Evolutionary conservation across 2,329 filamentous ascomycete genomes (phyloP), one percentile per base, ranked within the genome.

Genomic region (Colletotrichum plurivorum): DNA sequence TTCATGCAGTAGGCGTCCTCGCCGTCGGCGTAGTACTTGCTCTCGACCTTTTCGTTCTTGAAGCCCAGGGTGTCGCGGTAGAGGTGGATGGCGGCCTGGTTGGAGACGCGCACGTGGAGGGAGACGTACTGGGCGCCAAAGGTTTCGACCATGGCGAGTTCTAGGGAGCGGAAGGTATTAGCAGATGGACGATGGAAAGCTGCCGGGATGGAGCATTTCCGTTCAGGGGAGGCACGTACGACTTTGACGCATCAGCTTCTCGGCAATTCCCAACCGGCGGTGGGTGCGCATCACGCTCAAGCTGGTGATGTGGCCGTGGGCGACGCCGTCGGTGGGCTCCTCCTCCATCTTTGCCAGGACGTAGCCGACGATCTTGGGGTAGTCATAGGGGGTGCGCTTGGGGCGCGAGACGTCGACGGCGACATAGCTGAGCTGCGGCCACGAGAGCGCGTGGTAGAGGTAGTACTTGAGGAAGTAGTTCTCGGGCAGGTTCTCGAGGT

Each of bases 381-480:
- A 96, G 80, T 97, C 93, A 81, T 95, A 93, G 54, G 92, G 91
- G 0, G 91, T 90, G 79, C 92, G 92, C 75, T 88, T 88, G 41
- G 94, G 93, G 43, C 94, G 90, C 20, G 92, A 93, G 67, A 95
- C 91, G 81, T 98, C 95, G 76, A 99, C 94, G 75, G 96, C 96
- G 66, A 99, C 95, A 82, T 95, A 98, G 82, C 92, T 95, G 73
- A 99, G 90, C 84, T 98, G 95, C 53, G 96, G 96, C 96, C 96
- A 99, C 75, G 94, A 97, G 74, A 98, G 90, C 16, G 95, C 95
- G 83, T 99, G 96, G 89, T 99, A 99, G 78, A 99, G 91, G 86
- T 99, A 99, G 88, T 99, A 99, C 88, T 99, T 99, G 84, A 97
- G 93, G 82, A 98, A 98, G 89, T 99, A 99, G 87, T 99, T 99